These are phyloP conservation scores for Fusarium stilboides DNA, from an alignment of 2,329 filamentous ascomycete species.

Conservation along the genomic window DNA sequence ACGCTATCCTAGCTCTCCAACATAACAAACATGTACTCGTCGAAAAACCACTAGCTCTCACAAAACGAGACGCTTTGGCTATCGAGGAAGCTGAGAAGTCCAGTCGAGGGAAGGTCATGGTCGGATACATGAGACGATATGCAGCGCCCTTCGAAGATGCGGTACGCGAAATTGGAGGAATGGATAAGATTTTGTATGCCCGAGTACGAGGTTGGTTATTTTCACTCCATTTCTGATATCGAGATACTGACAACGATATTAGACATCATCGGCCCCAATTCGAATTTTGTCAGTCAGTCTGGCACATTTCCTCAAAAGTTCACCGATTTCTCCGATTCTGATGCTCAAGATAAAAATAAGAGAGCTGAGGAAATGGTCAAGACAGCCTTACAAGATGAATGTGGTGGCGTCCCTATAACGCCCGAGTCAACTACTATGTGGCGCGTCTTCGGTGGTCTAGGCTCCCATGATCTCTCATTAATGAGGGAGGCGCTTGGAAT, in stretches of 20 bases:
- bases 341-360: not conserved
- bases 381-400: not conserved
- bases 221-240: not conserved
- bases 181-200: slow-evolving; percentile 70
- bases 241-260: not conserved
- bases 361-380: not conserved
- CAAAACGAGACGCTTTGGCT: slow-evolving; percentile 59
- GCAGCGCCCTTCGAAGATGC: slow-evolving; percentile 68
- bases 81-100: slow-evolving; percentile 66
- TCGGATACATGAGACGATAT: slow-evolving; percentile 74
- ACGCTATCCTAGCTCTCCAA: slow-evolving; percentile 66
- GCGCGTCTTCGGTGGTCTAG: slow-evolving; percentile 17
- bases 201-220: slow-evolving; percentile 53
- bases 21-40: slow-evolving; percentile 71
- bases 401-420: not conserved
- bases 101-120: slow-evolving; percentile 64
- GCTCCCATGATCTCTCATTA: slow-evolving; percentile 37
- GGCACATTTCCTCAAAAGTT: slow-evolving; percentile 63
- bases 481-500: slow-evolving; percentile 45
- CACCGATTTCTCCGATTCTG: slow-evolving; percentile 18
- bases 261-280: slow-evolving; percentile 66
- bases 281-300: slow-evolving; percentile 62
- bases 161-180: slow-evolving; percentile 66
- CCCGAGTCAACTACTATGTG: slow-evolving; percentile 14
- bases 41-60: slow-evolving; percentile 71